Evolutionary conservation across 331 rosid species (phyloP).

Genomic region (Phaseolus coccineus): DNA sequence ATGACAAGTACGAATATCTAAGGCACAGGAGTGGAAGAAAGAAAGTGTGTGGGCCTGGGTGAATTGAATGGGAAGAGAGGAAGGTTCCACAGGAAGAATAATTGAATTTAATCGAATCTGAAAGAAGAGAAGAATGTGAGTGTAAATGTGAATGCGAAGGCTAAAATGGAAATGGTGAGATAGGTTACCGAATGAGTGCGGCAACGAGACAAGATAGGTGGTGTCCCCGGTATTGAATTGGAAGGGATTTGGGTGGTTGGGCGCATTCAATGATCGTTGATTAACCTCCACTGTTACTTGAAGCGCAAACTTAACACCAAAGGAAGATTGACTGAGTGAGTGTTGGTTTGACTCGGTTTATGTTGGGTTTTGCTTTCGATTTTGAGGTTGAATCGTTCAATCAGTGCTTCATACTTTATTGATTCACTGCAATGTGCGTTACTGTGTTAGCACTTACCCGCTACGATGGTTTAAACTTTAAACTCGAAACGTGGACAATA

Average conservation of each 20-base stretch:
- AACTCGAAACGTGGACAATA: background rate
- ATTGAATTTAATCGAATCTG: background rate
- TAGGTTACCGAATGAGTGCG: conserved; percentile 4
- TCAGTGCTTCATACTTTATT: too few species aligned
- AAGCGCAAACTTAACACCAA: background rate
- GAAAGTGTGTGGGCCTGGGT: conserved; percentile 10
- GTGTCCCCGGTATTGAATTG: conserved; percentile 7
- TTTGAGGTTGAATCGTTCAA: background rate
- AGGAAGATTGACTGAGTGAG: background rate
- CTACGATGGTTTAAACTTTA: background rate
- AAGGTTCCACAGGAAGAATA: background rate
- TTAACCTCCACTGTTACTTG: background rate
- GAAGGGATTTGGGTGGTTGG: conserved; percentile 7
- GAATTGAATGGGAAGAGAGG: background rate
- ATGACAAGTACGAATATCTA: background rate
- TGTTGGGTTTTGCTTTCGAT: background rate
- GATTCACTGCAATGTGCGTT: too few species aligned
- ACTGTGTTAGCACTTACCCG: background rate
- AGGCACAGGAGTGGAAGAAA: background rate
- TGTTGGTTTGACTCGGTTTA: background rate
- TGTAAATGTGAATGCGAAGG: background rate
- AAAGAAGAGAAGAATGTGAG: background rate
- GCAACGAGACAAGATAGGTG: conserved; percentile 10
- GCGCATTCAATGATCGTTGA: conserved; percentile 14
- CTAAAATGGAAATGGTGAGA: background rate